Evolutionary conservation across 2,329 filamentous ascomycete genomes (phyloP).

Genomic region (Myotisia sp.): DNA sequence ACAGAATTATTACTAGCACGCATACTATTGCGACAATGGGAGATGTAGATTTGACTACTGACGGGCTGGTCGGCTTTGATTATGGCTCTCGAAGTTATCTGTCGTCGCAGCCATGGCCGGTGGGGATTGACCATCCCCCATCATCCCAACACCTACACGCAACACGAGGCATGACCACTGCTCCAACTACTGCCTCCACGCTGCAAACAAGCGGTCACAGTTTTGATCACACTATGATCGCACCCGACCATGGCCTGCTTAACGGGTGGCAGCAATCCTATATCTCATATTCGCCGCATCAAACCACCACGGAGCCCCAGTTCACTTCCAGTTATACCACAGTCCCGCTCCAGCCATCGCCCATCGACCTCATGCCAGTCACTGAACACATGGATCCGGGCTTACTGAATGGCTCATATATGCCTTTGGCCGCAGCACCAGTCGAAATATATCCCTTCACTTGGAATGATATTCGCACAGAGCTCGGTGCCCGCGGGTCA

Average conservation of each 20-base stretch:
- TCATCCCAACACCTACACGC: conserved; percentile 5
- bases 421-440: conserved; percentile 35
- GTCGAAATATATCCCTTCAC: conserved; percentile 55
- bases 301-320: conserved; percentile 39
- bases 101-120: conserved; percentile 7
- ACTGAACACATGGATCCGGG: conserved; percentile 47
- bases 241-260: conserved; percentile 31
- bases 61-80: conserved; percentile 35
- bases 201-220: conserved; percentile 32
- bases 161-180: background rate
- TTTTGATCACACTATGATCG: conserved; percentile 28
- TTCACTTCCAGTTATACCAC: conserved; percentile 45
- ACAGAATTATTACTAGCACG: too few relatives aligned
- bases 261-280: conserved; percentile 32
- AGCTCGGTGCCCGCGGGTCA: conserved; percentile 46
- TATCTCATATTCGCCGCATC: conserved; percentile 30
- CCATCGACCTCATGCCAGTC: conserved; percentile 43
- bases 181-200: conserved; percentile 26
- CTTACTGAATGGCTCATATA: conserved; percentile 51
- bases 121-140: conserved; percentile 4
- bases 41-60: conserved; percentile 31
- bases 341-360: conserved; percentile 30
- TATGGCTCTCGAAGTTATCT: conserved; percentile 34
- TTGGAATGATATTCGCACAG: conserved; percentile 66
- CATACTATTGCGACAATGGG: conserved; percentile 31